Conservation (phyloP, 2,329 filamentous ascomycete genomes). For the Coniochaeta sp. region DNA sequence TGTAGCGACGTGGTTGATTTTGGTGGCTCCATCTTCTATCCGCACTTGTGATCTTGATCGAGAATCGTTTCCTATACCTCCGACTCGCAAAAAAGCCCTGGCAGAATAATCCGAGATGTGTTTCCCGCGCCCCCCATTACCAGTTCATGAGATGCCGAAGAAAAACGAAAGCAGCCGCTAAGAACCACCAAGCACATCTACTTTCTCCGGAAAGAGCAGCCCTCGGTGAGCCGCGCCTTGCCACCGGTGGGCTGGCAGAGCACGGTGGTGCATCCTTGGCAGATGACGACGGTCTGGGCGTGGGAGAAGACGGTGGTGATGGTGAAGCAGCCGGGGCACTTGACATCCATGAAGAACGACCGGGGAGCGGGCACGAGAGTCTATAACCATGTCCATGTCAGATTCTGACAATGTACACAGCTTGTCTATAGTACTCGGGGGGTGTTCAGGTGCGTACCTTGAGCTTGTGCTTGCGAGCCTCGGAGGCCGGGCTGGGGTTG, state of each 20-base stretch:
- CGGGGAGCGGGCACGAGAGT: slow-evolving; percentile 91
- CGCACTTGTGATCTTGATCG: slow-evolving; percentile 41
- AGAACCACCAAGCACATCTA: slow-evolving; percentile 58
- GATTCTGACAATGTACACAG: not conserved
- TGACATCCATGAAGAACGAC: slow-evolving; percentile 99
- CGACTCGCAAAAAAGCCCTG: slow-evolving; percentile 22
- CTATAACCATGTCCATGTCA: slow-evolving; percentile 33
- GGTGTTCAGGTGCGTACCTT: slow-evolving; percentile 70
- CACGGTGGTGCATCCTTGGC: slow-evolving; percentile 98
- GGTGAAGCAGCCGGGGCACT: slow-evolving; percentile 99
- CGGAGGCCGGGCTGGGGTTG: slow-evolving; percentile 95
- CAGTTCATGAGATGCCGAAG: slow-evolving; percentile 38
- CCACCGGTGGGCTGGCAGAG: slow-evolving; percentile 99
- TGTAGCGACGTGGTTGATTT: slow-evolving; percentile 42
- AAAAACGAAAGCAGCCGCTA: slow-evolving; percentile 31
- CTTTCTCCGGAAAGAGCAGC: slow-evolving; percentile 99
- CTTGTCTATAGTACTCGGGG: not conserved
- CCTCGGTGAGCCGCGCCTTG: slow-evolving; percentile 98
- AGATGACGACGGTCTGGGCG: slow-evolving; percentile 99
- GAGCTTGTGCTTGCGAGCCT: slow-evolving; percentile 99
- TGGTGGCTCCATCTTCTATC: slow-evolving; percentile 66
- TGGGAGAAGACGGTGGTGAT: slow-evolving; percentile 99
- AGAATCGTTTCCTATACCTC: not conserved
- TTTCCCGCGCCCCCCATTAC: slow-evolving; percentile 37
- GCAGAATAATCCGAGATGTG: slow-evolving; percentile 50